These are phyloP conservation scores for Rhizophagus clarus DNA, from an alignment of 192 early-diverging fungal genomes.

Conservation along the genomic window DNA sequence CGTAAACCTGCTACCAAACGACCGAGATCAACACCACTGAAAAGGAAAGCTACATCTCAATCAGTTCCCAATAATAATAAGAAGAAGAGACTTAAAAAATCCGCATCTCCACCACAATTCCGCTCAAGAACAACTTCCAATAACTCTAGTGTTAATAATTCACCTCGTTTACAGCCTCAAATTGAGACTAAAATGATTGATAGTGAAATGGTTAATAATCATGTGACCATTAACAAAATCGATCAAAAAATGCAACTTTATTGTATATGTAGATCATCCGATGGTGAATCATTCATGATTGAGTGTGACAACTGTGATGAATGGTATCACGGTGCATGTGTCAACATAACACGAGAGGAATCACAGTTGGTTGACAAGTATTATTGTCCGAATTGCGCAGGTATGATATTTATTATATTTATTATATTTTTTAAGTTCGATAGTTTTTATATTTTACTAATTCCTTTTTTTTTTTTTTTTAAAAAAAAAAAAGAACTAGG, in stretches of 20 bases:
- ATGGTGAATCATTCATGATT: conserved; percentile 68
- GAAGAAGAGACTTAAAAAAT: not conserved
- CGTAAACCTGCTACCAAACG: not conserved
- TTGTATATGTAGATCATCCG: conserved; percentile 64
- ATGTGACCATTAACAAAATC: not conserved
- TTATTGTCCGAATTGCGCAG: conserved; percentile 63
- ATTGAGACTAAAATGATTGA: not conserved
- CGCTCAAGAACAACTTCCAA: conserved; percentile 7
- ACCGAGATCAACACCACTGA: not conserved
- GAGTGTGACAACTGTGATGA: conserved; percentile 73
- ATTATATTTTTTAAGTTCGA: no score
- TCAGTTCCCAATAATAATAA: not conserved
- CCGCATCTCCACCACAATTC: not conserved
- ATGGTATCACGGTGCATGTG: conserved; percentile 80
- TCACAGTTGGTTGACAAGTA: conserved; percentile 63
- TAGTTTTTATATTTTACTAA: not conserved
- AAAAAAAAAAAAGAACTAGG: conserved; percentile 41
- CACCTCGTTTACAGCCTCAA: not conserved
- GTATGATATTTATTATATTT: conserved; percentile 38
- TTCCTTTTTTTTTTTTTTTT: not conserved
- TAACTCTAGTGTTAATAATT: not conserved
- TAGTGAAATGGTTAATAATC: not conserved
- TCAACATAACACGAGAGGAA: conserved; percentile 59
- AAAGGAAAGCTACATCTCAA: not conserved
- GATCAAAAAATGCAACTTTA: conserved; percentile 41